Evolutionary conservation across 108 stramenopile species (phyloP).

Genomic region (Nitzschia putrida): DNA sequence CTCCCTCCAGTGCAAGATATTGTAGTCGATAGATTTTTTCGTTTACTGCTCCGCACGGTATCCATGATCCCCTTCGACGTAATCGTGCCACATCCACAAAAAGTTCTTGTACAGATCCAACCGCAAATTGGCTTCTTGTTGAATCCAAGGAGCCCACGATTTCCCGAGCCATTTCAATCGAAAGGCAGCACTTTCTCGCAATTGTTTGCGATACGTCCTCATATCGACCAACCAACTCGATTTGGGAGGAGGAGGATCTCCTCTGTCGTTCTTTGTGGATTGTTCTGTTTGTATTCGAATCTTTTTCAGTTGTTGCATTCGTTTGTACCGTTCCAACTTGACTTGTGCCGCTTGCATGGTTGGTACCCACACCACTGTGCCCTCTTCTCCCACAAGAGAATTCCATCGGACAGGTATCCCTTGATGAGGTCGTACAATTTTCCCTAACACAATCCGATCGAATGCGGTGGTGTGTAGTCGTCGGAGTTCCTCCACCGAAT

Average conservation of each 20-base stretch:
- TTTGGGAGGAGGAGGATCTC: conserved; percentile 49
- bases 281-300: background rate
- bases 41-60: too few species aligned
- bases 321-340: background rate
- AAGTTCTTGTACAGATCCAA: conserved; percentile 79
- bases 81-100: conserved; percentile 68
- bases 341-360: too few species aligned
- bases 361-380: too few species aligned
- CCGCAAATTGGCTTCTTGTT: conserved; percentile 81
- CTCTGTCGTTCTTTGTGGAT: background rate
- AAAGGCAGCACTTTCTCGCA: conserved; percentile 66
- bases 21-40: too few species aligned
- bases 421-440: conserved; percentile 47
- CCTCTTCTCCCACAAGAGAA: background rate
- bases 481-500: conserved; percentile 44
- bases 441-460: conserved; percentile 58
- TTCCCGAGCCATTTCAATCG: conserved; percentile 61
- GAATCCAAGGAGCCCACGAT: conserved; percentile 65
- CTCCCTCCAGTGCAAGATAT: too few species aligned
- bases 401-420: conserved; percentile 73
- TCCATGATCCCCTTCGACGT: conserved; percentile 47
- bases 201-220: conserved; percentile 68
- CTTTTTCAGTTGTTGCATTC: conserved; percentile 4
- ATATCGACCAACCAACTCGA: conserved; percentile 76
- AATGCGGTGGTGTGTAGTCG: conserved; percentile 55